phyloP scores from a whole-genome alignment of 2,329 filamentous ascomycete species.

The Sporothrix variecibatus region DNA sequence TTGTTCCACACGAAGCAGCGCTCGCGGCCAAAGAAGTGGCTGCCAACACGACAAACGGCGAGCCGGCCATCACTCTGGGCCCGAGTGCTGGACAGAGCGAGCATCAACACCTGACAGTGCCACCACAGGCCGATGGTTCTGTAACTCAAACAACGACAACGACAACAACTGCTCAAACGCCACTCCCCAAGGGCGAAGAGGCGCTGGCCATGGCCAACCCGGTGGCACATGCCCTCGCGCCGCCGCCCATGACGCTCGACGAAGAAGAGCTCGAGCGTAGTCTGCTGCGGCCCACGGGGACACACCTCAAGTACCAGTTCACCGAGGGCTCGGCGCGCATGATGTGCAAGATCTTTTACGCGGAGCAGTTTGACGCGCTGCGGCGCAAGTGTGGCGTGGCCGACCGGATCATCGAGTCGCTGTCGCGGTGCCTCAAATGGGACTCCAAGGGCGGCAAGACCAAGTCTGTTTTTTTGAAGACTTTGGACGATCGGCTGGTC shows the following conservation, averaged over 20 bases:
- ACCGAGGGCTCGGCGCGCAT: conserved; percentile 90
- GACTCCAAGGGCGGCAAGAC: conserved; percentile 98
- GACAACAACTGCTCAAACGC: too few species aligned
- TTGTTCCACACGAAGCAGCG: background rate
- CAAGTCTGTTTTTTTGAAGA: conserved; percentile 96
- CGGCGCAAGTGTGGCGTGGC: conserved; percentile 89
- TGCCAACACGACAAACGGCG: background rate
- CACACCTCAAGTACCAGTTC: conserved; percentile 95
- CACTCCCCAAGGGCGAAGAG: background rate
- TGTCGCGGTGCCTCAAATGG: conserved; percentile 96
- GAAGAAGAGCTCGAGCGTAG: conserved; percentile 83
- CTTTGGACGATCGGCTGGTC: conserved; percentile 89
- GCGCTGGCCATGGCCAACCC: conserved; percentile 2
- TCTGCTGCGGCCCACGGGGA: conserved; percentile 79
- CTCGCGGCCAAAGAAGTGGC: background rate
- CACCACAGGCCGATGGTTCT: background rate
- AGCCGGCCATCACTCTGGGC: background rate
- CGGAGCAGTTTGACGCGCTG: conserved; percentile 94
- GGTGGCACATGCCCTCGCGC: background rate
- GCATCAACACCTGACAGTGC: background rate
- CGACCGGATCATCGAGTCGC: conserved; percentile 90
- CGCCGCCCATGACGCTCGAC: conserved; percentile 37
- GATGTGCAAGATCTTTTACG: conserved; percentile 98
- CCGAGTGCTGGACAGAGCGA: background rate
- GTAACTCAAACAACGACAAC: background rate